These are phyloP conservation scores for Rhinocladiella similis DNA, from an alignment of 2,329 filamentous ascomycete species.

Conservation along the genomic window DNA sequence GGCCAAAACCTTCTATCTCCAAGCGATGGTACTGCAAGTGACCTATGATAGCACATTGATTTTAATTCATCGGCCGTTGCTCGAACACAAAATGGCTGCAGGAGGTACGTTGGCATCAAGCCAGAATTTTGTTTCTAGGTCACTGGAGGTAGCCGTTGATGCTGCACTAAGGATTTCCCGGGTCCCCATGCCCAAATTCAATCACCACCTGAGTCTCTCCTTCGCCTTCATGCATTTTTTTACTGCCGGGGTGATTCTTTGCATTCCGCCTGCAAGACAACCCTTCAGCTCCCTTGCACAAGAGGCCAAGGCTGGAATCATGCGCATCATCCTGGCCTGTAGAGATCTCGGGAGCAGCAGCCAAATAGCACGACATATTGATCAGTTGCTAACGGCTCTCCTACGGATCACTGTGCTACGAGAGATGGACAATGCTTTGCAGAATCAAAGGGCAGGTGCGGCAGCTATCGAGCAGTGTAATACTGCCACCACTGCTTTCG, in stretches of 20 bases:
- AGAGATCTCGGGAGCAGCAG: constrained; percentile 25
- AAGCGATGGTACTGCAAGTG: constrained; percentile 26
- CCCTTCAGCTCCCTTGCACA: constrained; percentile 32
- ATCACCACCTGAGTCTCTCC: constrained; percentile 29
- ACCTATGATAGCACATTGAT: constrained; percentile 31
- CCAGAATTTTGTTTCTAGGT: constrained; percentile 4
- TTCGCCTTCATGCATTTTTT: constrained; percentile 28
- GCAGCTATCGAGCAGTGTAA: not conserved
- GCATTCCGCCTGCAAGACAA: constrained; percentile 32
- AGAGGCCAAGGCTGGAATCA: constrained; percentile 33
- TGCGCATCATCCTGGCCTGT: constrained; percentile 33
- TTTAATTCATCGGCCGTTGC: constrained; percentile 27
- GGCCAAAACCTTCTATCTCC: constrained; percentile 9
- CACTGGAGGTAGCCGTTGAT: constrained; percentile 25
- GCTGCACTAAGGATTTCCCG: constrained; percentile 34
- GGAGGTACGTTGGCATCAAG: not conserved
- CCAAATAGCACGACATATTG: constrained; percentile 31
- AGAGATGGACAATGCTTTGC: constrained; percentile 18
- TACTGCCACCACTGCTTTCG: not conserved
- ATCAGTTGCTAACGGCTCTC: constrained; percentile 31
- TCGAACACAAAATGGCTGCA: constrained; percentile 24
- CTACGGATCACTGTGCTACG: constrained; percentile 28
- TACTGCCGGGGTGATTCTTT: constrained; percentile 31
- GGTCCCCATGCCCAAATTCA: constrained; percentile 30
- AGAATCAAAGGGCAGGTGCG: not conserved